phyloP scores from a whole-genome alignment of 2,329 filamentous ascomycete species.

The Neonectria coccinea region DNA sequence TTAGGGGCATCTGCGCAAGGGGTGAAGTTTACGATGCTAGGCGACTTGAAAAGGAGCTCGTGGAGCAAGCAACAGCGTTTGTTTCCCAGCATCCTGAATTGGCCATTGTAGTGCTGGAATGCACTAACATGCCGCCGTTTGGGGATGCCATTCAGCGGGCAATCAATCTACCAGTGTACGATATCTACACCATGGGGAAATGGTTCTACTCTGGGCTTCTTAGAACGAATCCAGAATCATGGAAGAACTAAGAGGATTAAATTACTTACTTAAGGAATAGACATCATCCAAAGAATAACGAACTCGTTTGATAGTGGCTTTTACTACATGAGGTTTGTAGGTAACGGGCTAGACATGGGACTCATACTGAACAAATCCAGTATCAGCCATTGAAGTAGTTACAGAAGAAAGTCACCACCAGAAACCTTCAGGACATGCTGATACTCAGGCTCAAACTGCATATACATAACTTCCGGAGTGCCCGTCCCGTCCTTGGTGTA shows the following conservation, averaged over 20 bases:
- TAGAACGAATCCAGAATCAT: slow-evolving; percentile 17
- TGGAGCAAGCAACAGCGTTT: slow-evolving; percentile 32
- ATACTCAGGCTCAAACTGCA: slow-evolving; percentile 44
- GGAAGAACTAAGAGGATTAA: slow-evolving; percentile 3
- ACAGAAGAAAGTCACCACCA: slow-evolving; percentile 36
- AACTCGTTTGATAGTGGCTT: too few relatives aligned
- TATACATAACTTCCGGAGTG: slow-evolving; percentile 41
- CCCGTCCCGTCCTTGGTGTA: slow-evolving; percentile 47
- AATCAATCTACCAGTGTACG: slow-evolving; percentile 49
- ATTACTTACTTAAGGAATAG: neutral
- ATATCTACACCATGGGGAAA: slow-evolving; percentile 50
- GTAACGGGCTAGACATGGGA: too few relatives aligned
- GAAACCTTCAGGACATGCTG: slow-evolving; percentile 31
- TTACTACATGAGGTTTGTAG: too few relatives aligned
- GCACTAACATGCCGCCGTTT: slow-evolving; percentile 53
- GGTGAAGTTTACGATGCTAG: slow-evolving; percentile 36
- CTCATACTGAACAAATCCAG: too few relatives aligned
- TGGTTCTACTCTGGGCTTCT: slow-evolving; percentile 52
- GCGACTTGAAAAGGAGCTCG: slow-evolving; percentile 39
- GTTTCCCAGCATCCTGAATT: slow-evolving; percentile 36
- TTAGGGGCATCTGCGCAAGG: slow-evolving; percentile 35
- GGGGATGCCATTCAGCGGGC: slow-evolving; percentile 48
- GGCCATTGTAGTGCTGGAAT: slow-evolving; percentile 46
- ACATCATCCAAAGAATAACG: too few relatives aligned
- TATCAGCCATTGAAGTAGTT: neutral